Conservation (phyloP, 345 rosid species). For the Barbarea vulgaris region DNA sequence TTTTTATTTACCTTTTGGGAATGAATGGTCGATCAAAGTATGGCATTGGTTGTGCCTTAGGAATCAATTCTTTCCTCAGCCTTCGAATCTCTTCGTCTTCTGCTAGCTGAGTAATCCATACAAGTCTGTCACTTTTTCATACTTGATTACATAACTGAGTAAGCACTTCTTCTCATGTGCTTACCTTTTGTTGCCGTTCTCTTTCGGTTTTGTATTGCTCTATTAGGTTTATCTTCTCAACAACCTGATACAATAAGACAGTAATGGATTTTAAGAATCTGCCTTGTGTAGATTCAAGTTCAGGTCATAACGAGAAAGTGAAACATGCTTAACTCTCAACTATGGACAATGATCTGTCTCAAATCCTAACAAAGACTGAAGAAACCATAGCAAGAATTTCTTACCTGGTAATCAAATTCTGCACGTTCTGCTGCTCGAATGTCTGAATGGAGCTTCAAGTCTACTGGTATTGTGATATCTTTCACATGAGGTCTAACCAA, state of each 20-base stretch:
- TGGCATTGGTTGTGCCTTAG: constrained; percentile 95
- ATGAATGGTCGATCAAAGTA: constrained; percentile 88
- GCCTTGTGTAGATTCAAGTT: neutral
- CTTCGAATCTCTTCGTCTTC: constrained; percentile 84
- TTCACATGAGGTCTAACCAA: constrained; percentile 74
- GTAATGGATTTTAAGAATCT: neutral
- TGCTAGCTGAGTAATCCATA: constrained; percentile 50
- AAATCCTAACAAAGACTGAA: neutral
- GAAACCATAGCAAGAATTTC: neutral
- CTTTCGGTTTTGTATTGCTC: constrained; percentile 88
- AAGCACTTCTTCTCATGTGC: neutral
- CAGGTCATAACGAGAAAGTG: no score
- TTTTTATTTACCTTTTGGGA: constrained; percentile 69
- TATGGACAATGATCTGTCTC: neutral
- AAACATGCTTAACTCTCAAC: neutral
- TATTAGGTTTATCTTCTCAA: constrained; percentile 68
- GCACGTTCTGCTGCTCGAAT: constrained; percentile 83
- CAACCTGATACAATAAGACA: constrained; percentile 47
- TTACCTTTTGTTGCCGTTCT: constrained; percentile 74
- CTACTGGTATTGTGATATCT: constrained; percentile 71
- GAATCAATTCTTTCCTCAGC: constrained; percentile 76
- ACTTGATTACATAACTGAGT: neutral
- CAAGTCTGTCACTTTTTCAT: neutral
- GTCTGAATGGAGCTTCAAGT: constrained; percentile 73
- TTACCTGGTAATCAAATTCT: constrained; percentile 86